These are phyloP conservation scores for Auriscalpium orientale DNA, from an alignment of 768 basidiomycete genomes.

Conservation along the genomic window DNA sequence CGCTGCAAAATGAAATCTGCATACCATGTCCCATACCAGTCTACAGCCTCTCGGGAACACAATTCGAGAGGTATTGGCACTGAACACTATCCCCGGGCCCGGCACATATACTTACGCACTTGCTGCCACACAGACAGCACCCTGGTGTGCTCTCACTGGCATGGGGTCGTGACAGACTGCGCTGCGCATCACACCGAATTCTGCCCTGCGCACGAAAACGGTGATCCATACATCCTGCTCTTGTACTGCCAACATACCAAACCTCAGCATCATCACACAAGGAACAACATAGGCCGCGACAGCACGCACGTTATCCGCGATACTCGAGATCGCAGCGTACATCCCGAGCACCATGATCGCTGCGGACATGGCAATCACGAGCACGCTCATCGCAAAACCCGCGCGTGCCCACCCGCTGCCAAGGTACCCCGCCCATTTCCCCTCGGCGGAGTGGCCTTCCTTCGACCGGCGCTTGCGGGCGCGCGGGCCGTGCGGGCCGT, in stretches of 20 bases:
- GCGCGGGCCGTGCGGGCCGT: background rate
- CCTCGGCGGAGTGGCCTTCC: background rate
- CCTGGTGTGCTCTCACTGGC: too few species aligned
- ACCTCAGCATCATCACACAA: background rate
- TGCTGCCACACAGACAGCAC: too few species aligned
- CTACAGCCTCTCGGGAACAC: too few species aligned
- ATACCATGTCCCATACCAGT: too few species aligned
- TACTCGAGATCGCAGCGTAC: background rate
- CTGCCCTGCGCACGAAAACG: background rate
- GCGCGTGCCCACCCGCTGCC: background rate
- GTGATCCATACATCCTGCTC: background rate
- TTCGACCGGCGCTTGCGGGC: background rate
- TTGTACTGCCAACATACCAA: background rate
- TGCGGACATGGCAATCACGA: background rate
- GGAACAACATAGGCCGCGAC: background rate
- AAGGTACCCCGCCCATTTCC: background rate
- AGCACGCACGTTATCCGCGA: background rate
- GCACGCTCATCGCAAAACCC: background rate
- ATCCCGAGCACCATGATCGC: background rate
- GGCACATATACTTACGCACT: too few species aligned
- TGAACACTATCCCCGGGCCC: too few species aligned
- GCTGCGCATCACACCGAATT: too few species aligned
- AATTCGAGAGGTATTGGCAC: too few species aligned
- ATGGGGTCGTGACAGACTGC: too few species aligned
- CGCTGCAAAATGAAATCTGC: too few species aligned